Conservation (phyloP, 2,329 filamentous ascomycete genomes). For the Bipolaris bicolor region DNA sequence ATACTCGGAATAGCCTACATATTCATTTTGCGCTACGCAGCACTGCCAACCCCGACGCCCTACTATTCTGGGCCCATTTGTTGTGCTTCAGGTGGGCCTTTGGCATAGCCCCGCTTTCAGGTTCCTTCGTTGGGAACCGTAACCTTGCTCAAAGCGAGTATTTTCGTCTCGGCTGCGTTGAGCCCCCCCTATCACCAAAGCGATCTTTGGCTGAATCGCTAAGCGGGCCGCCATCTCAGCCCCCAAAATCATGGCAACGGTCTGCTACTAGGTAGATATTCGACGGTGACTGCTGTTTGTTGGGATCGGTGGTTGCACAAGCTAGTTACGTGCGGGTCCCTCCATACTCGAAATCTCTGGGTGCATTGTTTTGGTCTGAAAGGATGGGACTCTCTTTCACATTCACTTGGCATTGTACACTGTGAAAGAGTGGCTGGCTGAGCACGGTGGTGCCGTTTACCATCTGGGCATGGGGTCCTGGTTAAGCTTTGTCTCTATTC, state of each 20-base stretch:
- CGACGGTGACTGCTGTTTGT: slow-evolving; percentile 4
- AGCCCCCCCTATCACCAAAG: slow-evolving; percentile 13
- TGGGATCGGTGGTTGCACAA: background rate
- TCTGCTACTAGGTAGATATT: background rate
- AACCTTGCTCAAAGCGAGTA: slow-evolving; percentile 18
- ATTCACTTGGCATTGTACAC: background rate
- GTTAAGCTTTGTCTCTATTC: background rate
- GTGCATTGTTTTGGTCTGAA: background rate
- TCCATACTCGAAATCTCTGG: background rate
- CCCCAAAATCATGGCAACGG: slow-evolving; percentile 13
- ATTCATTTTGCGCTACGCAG: slow-evolving; percentile 19
- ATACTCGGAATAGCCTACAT: slow-evolving; percentile 22
- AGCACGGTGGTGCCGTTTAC: background rate
- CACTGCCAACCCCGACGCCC: slow-evolving; percentile 2
- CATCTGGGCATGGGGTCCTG: background rate
- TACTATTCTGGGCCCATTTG: slow-evolving; percentile 11
- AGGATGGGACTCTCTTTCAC: background rate
- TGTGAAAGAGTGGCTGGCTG: background rate
- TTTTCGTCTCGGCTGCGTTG: slow-evolving; percentile 27
- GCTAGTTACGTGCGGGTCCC: background rate
- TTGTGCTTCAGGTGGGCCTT: slow-evolving; percentile 13
- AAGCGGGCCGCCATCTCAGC: slow-evolving; percentile 25
- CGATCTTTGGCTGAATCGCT: slow-evolving; percentile 16
- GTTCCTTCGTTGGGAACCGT: slow-evolving; percentile 10
- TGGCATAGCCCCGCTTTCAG: slow-evolving; percentile 10